phyloP scores from a whole-genome alignment of 257 asterid genomes.

The Ajuga chamaepitys region DNA sequence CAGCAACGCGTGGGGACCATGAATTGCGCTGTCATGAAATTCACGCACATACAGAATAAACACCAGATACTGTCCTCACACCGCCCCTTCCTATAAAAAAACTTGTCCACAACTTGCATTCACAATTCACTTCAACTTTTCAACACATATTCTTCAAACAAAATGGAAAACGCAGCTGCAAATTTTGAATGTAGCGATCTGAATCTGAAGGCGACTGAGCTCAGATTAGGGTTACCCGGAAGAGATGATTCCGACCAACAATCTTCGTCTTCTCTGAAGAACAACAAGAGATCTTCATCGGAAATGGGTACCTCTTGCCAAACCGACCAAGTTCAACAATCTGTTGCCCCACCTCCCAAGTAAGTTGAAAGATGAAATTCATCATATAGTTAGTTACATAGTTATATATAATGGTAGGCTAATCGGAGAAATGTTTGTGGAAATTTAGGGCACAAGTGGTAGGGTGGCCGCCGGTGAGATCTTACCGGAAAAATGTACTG shows the following conservation, averaged over 20 bases:
- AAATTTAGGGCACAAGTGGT: constrained; percentile 46
- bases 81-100: constrained; percentile 28
- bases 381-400: no score
- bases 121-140: background rate
- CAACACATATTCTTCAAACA: background rate
- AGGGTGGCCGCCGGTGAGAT: constrained; percentile 67
- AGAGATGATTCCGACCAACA: constrained; percentile 31
- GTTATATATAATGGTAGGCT: background rate
- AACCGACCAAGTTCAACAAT: constrained; percentile 9
- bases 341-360: constrained; percentile 34
- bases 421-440: background rate
- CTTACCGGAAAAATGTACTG: constrained; percentile 29
- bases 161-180: constrained; percentile 20
- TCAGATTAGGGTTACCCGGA: constrained; percentile 55
- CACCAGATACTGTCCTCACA: constrained; percentile 22
- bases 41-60: constrained; percentile 46
- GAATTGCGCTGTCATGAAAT: constrained; percentile 24
- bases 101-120: constrained; percentile 4
- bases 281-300: constrained; percentile 39
- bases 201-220: constrained; percentile 48
- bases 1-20: constrained; percentile 18
- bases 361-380: constrained; percentile 35
- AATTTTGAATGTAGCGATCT: constrained; percentile 21
- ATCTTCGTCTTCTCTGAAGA: constrained; percentile 21
- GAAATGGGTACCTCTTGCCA: constrained; percentile 19